Evolutionary conservation across 2,329 filamentous ascomycete species (phyloP), one percentile per base, ranked within the genome.

Genomic region (Dichotomopilus funicola): DNA sequence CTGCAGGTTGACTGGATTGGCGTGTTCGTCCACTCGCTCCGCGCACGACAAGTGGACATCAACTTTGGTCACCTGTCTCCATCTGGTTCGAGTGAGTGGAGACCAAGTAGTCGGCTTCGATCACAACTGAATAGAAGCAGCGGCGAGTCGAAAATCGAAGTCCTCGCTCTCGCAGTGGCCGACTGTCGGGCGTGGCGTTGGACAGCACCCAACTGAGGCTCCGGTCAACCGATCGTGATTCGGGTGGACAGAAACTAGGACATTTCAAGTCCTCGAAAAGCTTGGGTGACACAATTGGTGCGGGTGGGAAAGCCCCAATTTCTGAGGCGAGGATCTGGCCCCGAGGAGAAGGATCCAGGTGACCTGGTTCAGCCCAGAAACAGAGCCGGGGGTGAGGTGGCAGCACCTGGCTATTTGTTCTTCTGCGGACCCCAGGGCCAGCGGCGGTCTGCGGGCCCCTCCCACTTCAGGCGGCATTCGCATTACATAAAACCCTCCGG

Each of bases 401-500:
- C 59, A 52, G 60, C 57, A 58, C 57, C 53, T 51, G 59, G 59
- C 57, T 62, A 64, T 63, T 63, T 63, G 62, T 58, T 49, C 59
- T 53, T 58, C 52, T 51, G 56, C 58, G 58, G 48, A 55, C 61
- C 60, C 53, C 51, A 33, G 43, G 48, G 42, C 55, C 57, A 58
- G 62, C 60, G 54, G 55, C 57, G 57, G 59, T 56, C 51, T 54
- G 62, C 59, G 59, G 61, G 47, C 58, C 61, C 61, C 65, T 64
- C 64, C 62, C 67, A 64, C 66, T 61, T 62, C 56, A 51, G 53
- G 55, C 61, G 62, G 59, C 64, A 67, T 73, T 74, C 71, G 66
- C 72, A 74, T 76, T 76, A 76, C 73, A 74, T 76, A 76, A 75
- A 75, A 74, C 70, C 71, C 71, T 67, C 69, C 67, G 66, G 63